Evolutionary conservation across 345 rosid genomes (phyloP).

Genomic region (Geranium rotundifolium): DNA sequence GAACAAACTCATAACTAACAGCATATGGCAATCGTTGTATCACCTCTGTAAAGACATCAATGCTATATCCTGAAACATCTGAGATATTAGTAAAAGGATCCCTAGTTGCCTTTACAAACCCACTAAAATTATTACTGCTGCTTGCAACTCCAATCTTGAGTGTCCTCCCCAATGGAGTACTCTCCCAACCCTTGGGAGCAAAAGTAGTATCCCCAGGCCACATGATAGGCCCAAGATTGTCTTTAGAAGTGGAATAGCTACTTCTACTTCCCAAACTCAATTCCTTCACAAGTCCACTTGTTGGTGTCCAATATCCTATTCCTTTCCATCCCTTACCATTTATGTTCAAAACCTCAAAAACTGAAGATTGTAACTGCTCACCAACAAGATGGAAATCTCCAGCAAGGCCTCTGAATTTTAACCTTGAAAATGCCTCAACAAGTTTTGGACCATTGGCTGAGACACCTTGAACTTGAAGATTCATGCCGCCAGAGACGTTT

Average conservation of each 20-base stretch:
- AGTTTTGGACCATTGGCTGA: constrained; percentile 4
- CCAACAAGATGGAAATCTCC: constrained; percentile 16
- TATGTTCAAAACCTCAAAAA: constrained; percentile 28
- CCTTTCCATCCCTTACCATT: constrained; percentile 5
- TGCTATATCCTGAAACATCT: neutral
- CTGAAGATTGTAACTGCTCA: constrained; percentile 9
- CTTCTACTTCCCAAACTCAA: neutral
- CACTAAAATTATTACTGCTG: neutral
- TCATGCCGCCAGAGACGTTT: neutral
- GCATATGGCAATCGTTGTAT: neutral
- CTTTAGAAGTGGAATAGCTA: neutral
- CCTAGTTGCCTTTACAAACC: neutral
- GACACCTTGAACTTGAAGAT: neutral
- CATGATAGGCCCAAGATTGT: neutral
- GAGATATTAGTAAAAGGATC: neutral
- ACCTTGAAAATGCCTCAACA: constrained; percentile 10
- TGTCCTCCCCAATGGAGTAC: neutral
- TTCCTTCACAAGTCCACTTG: neutral
- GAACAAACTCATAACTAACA: neutral
- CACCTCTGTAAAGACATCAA: neutral
- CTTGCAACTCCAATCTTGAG: neutral
- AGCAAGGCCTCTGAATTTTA: constrained; percentile 19
- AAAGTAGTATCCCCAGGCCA: neutral
- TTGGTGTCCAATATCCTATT: neutral
- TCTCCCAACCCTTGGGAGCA: neutral